These are phyloP conservation scores for Alopecurus myosuroides DNA, from an alignment of 176 grass and related monocot genomes.

Conservation along the genomic window DNA sequence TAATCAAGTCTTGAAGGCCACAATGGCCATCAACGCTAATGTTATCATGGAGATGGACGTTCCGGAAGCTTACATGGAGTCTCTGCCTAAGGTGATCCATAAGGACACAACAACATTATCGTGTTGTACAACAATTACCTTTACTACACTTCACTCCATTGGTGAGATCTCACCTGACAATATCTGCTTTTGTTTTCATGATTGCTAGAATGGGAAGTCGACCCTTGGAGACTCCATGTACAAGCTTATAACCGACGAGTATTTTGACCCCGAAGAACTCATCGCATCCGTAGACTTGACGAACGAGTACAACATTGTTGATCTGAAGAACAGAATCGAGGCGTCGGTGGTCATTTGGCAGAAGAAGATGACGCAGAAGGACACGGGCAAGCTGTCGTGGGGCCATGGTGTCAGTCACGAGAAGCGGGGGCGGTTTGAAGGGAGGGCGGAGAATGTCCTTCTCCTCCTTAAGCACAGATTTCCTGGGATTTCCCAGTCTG, in stretches of 20 bases:
- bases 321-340: constrained; percentile 75
- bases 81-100: constrained; percentile 67
- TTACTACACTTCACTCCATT: neutral
- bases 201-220: constrained; percentile 62
- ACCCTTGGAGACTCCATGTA: constrained; percentile 77
- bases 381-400: constrained; percentile 46
- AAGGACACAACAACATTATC: neutral
- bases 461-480: constrained; percentile 73
- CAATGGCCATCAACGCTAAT: constrained; percentile 85
- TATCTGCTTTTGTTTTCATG: neutral
- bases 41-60: constrained; percentile 78
- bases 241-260: constrained; percentile 61
- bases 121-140: neutral
- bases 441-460: constrained; percentile 66
- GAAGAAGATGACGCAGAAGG: constrained; percentile 65
- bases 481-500: constrained; percentile 58
- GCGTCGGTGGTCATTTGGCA: constrained; percentile 78
- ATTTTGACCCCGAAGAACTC: constrained; percentile 70
- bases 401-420: constrained; percentile 54
- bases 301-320: constrained; percentile 64
- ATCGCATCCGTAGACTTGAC: constrained; percentile 48
- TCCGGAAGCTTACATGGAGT: constrained; percentile 70
- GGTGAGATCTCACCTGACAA: neutral
- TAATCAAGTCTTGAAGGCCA: constrained; percentile 75
- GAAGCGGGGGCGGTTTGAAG: constrained; percentile 71